A percentile compares a stretch with the other conserved stretches of the same genome.
These are phyloP conservation scores for Phellopilus nigrolimitatus DNA, from an alignment of 1,284 basidiomycete genomes.

Conservation along the genomic window DNA sequence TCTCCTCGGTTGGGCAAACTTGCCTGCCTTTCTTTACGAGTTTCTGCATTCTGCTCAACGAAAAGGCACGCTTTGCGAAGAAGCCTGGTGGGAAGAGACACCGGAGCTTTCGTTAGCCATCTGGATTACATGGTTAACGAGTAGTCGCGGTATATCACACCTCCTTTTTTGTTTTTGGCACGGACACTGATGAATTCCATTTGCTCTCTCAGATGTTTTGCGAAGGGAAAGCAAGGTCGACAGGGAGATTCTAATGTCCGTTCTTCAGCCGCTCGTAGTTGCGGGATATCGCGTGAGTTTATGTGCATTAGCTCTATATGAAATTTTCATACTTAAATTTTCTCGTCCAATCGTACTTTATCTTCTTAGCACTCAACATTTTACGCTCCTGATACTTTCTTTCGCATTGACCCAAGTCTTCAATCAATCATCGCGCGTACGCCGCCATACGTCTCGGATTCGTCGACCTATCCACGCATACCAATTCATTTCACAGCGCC, in stretches of 20 bases:
- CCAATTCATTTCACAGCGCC: slow-evolving; percentile 24
- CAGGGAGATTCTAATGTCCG: neutral
- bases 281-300: slow-evolving; percentile 4
- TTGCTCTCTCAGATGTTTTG: neutral
- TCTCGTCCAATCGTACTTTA: neutral
- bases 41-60: slow-evolving; percentile 18
- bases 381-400: neutral
- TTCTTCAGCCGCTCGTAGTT: slow-evolving; percentile 11
- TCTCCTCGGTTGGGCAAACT: slow-evolving; percentile 37
- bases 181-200: neutral
- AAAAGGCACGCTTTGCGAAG: neutral
- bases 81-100: too few species aligned
- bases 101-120: slow-evolving; percentile 20
- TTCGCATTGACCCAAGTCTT: neutral
- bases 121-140: slow-evolving; percentile 10
- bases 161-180: neutral
- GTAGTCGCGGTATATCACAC: neutral
- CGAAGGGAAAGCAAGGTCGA: neutral
- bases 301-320: neutral
- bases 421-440: neutral
- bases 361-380: neutral
- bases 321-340: neutral
- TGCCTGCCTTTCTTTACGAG: slow-evolving; percentile 28
- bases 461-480: too few species aligned
- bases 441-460: neutral